Conservation (phyloP, 164 flowering plant genomes). For the Macadamia integrifolia region DNA sequence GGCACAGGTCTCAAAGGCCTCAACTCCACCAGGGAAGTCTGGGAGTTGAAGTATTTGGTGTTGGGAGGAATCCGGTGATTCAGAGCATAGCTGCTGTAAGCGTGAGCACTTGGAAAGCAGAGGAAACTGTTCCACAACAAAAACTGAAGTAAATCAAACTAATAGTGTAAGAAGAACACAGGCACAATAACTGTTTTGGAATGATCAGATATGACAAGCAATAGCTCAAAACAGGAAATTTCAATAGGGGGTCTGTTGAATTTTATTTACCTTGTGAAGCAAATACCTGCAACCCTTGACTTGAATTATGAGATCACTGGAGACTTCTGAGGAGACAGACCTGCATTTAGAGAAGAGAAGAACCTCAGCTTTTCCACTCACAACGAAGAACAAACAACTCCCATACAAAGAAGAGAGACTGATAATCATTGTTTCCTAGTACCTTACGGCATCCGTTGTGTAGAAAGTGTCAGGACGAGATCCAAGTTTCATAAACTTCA, state of each 20-base stretch:
- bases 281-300: slow-evolving; percentile 68
- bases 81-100: slow-evolving; percentile 59
- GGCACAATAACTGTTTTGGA: neutral
- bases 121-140: slow-evolving; percentile 58
- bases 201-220: neutral
- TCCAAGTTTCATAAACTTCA: slow-evolving; percentile 99
- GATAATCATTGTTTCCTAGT: slow-evolving; percentile 2
- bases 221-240: no score
- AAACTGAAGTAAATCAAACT: no score
- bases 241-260: neutral
- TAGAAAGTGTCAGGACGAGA: slow-evolving; percentile 92
- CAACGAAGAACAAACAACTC: neutral
- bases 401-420: neutral
- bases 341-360: slow-evolving; percentile 30
- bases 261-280: slow-evolving; percentile 80
- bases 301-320: slow-evolving; percentile 87
- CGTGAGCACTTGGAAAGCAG: slow-evolving; percentile 77
- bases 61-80: slow-evolving; percentile 46
- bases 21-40: slow-evolving; percentile 87
- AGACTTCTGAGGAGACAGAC: slow-evolving; percentile 78
- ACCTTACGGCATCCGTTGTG: slow-evolving; percentile 84
- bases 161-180: neutral
- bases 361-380: neutral
- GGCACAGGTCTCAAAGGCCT: slow-evolving; percentile 88
- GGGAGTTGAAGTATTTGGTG: slow-evolving; percentile 59